A percentile compares a stretch with the other conserved stretches of the same genome.
Evolutionary conservation across 1,284 basidiomycete genomes (phyloP).

Genomic region (Chalciporus sp.): DNA sequence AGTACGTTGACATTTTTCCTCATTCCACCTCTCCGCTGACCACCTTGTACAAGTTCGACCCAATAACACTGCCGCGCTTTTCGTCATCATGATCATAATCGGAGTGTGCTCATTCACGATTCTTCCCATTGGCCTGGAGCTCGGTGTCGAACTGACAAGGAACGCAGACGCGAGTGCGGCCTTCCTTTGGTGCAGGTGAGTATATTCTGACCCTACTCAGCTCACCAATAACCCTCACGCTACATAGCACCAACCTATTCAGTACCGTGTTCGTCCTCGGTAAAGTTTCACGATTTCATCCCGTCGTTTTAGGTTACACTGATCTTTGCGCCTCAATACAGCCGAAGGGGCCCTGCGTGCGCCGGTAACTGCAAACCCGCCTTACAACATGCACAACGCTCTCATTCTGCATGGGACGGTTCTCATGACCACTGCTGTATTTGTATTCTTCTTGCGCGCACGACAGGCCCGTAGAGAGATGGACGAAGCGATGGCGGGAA

Average conservation of each 20-base stretch:
- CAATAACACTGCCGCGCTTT: conserved; percentile 53
- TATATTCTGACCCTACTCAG: conserved; percentile 5
- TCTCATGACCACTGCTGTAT: conserved; percentile 39
- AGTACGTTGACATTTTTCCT: conserved; percentile 43
- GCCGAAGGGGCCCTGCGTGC: conserved; percentile 68
- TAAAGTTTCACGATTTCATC: conserved; percentile 35
- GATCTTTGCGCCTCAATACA: conserved; percentile 25
- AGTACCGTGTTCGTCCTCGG: conserved; percentile 68
- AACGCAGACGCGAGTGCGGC: conserved; percentile 74
- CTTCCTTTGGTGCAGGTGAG: conserved; percentile 70
- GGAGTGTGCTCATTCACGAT: conserved; percentile 62
- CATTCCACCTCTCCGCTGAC: background rate
- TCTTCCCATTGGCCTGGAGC: conserved; percentile 70
- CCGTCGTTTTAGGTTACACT: background rate
- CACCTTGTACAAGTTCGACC: conserved; percentile 48
- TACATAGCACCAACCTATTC: conserved; percentile 60
- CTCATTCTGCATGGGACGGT: conserved; percentile 64
- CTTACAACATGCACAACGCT: conserved; percentile 66
- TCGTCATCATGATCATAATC: conserved; percentile 62
- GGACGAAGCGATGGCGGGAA: conserved; percentile 47
- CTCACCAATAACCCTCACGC: background rate
- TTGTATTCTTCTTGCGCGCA: conserved; percentile 54
- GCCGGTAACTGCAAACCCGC: conserved; percentile 56
- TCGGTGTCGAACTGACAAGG: conserved; percentile 70
- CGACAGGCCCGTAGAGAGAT: conserved; percentile 58